phyloP scores from a whole-genome alignment of 345 rosid genomes.

The Cardamine occulta region DNA sequence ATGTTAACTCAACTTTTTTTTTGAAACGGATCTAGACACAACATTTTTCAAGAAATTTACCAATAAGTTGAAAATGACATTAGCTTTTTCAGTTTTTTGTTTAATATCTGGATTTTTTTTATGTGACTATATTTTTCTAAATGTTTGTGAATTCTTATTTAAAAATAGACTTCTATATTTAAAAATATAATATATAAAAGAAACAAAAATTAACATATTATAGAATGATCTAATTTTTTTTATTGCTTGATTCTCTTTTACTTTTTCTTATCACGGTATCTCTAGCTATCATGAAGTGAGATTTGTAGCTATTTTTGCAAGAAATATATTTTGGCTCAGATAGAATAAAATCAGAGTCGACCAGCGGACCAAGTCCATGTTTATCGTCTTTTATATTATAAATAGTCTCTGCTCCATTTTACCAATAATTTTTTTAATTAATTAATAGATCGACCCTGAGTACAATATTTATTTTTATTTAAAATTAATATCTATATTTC shows the following conservation, averaged over 20 bases:
- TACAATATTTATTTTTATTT: too few species aligned
- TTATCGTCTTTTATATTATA: too few species aligned
- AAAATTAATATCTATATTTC: too few species aligned
- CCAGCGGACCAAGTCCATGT: too few species aligned
- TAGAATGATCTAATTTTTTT: background rate
- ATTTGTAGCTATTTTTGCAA: background rate
- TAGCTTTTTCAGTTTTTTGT: background rate
- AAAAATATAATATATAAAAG: background rate
- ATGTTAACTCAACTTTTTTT: constrained; percentile 8
- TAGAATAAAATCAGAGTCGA: too few species aligned
- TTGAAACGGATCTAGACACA: background rate
- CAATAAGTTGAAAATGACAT: constrained; percentile 24
- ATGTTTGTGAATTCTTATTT: background rate
- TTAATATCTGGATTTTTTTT: background rate
- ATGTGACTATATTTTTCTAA: background rate
- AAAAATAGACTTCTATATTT: background rate
- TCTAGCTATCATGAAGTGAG: background rate
- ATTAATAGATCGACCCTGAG: too few species aligned
- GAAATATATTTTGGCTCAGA: background rate
- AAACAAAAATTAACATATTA: background rate
- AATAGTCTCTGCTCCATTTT: too few species aligned
- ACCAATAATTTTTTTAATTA: too few species aligned
- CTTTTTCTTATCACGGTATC: background rate
- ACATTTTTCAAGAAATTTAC: background rate
- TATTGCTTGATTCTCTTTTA: background rate